Base-by-base conservation (phyloP, 2,329 filamentous ascomycete genomes). In the Aspergillus neoniger region DNA sequence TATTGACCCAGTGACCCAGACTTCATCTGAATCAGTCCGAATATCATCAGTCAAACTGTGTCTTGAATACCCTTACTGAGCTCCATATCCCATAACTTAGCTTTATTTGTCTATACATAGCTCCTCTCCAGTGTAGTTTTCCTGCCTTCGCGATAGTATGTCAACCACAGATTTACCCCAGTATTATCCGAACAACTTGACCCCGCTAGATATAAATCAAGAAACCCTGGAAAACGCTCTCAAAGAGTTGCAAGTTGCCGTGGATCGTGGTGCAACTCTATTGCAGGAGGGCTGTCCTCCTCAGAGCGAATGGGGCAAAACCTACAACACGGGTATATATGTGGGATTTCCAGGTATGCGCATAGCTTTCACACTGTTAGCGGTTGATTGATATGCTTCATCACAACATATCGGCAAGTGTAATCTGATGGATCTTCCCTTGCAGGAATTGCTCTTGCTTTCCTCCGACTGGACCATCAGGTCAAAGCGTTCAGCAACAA, bases 391-490 rank as follows among this genome's bases (percentile, higher is more conserved):
- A 52, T 49, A 54, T 49, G 60, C 14, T 17, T 25, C 14, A 39
- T n/a, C 9, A 5, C 12, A 5, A 47, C n/a, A 19, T 3, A 53
- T 39, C 17, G 32, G 12, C 12, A 36, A 36, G 32, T 36, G 5
- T 36, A 36, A 36, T 36, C 21, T 38, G 44, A 48, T 68, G 50
- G 64, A 47, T 6, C 10, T 15, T 50, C 7, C 41, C 14, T 19
- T 28, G n/a, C 59, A 77, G 77, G 77, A 12, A 67, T 76, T 49
- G 70, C 72, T 38, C 66, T 77, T 48, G 67, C 74, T 44, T 76
- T 77, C 51, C 67, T 78, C 12, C 75, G 77, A n/a, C 69, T 79
- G 15, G 69, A 71, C 10, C 73, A 71, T 21, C 76, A 79, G 60
- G 68, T 67, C 5, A 53, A 65, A 12, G 70, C 69, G 9, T 53